A percentile compares a stretch with the other conserved stretches of the same genome.
These are phyloP conservation scores for Metschnikowia hibisci DNA, from an alignment of 805 yeast genomes.

Conservation along the genomic window DNA sequence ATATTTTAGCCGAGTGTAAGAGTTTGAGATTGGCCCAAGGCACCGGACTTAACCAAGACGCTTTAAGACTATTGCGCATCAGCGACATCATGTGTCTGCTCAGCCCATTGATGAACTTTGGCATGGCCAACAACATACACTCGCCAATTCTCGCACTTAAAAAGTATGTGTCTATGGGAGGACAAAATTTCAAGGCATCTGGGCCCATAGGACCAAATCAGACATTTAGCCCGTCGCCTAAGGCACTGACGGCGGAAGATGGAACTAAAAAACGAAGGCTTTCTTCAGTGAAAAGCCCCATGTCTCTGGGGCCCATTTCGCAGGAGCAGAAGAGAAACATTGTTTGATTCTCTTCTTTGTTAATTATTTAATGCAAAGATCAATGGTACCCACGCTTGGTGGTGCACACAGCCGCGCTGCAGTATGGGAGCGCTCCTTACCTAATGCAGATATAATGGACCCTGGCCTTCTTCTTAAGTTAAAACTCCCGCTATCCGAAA, in stretches of 20 bases:
- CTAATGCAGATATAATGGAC: too few species aligned
- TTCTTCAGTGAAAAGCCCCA: constrained; percentile 13
- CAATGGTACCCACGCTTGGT: neutral
- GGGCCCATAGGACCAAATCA: neutral
- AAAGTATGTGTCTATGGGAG: constrained; percentile 27
- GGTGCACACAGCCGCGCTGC: neutral
- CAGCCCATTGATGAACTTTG: constrained; percentile 58
- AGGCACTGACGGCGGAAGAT: constrained; percentile 9
- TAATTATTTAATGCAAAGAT: neutral
- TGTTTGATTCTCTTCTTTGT: neutral
- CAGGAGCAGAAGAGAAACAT: constrained; percentile 2
- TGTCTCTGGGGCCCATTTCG: constrained; percentile 8
- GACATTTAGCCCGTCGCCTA: constrained; percentile 11
- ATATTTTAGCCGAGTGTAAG: constrained; percentile 8
- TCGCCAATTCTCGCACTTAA: constrained; percentile 58
- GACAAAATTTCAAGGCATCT: neutral
- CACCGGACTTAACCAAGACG: constrained; percentile 61
- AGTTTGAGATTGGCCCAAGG: constrained; percentile 49
- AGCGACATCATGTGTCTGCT: constrained; percentile 76
- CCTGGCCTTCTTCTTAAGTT: neutral
- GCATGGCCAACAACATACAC: constrained; percentile 43
- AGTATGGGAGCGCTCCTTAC: too few species aligned
- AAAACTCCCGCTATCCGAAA: constrained; percentile 62
- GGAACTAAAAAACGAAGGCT: constrained; percentile 10
- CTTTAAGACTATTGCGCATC: constrained; percentile 69